These are phyloP conservation scores for Colletotrichum cuscutae DNA, from an alignment of 2,329 filamentous ascomycete species.

Conservation along the genomic window DNA sequence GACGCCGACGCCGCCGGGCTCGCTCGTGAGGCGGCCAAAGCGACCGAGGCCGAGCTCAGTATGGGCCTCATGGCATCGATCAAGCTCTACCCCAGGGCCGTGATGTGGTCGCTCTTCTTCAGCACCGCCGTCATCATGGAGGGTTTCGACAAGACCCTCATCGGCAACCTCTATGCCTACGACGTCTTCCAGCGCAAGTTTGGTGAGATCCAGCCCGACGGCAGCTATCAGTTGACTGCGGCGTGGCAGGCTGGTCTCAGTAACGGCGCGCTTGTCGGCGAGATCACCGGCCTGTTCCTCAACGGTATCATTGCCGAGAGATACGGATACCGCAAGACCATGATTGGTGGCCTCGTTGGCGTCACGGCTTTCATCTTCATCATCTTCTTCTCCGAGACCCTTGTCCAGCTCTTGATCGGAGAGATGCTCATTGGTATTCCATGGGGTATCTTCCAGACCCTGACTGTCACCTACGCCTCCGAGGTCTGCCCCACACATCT, in stretches of 20 bases:
- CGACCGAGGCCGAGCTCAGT: slow-evolving; percentile 50
- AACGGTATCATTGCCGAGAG: slow-evolving; percentile 60
- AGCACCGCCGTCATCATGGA: slow-evolving; percentile 55
- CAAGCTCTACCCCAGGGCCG: slow-evolving; percentile 55
- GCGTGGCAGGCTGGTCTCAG: slow-evolving; percentile 63
- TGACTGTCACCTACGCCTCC: slow-evolving; percentile 59
- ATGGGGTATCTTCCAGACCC: slow-evolving; percentile 58
- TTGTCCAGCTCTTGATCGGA: slow-evolving; percentile 54
- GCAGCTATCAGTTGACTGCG: slow-evolving; percentile 54
- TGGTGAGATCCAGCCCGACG: slow-evolving; percentile 47
- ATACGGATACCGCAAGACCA: slow-evolving; percentile 58
- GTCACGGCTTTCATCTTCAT: slow-evolving; percentile 58
- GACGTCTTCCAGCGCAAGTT: slow-evolving; percentile 50
- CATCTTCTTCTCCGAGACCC: slow-evolving; percentile 56
- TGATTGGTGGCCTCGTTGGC: slow-evolving; percentile 53
- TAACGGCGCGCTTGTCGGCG: slow-evolving; percentile 58
- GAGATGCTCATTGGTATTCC: slow-evolving; percentile 59
- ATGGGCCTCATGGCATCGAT: slow-evolving; percentile 51
- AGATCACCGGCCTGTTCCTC: slow-evolving; percentile 61
- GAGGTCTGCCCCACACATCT: slow-evolving; percentile 58
- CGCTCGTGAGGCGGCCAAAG: slow-evolving; percentile 45
- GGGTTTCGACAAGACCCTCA: slow-evolving; percentile 38
- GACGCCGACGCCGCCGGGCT: slow-evolving; percentile 7
- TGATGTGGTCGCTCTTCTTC: slow-evolving; percentile 54
- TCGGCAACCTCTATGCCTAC: slow-evolving; percentile 34